Evolutionary conservation across 805 yeast species (phyloP).

Genomic region (Metschnikowia cubensis): DNA sequence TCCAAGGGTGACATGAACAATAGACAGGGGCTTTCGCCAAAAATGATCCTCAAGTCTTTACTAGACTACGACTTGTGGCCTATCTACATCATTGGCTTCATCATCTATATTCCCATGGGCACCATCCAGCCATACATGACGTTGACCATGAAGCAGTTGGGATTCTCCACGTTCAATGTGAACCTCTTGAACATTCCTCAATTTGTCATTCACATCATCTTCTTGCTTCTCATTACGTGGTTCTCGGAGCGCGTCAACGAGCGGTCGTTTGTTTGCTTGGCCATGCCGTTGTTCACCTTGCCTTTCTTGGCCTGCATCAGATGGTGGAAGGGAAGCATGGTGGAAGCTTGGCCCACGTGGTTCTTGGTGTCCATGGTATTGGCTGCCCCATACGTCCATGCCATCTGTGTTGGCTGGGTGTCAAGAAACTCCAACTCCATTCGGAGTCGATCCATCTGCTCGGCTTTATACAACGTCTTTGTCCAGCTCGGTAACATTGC

Average conservation of each 20-base stretch:
- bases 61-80: constrained; percentile 56
- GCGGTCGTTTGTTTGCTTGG: constrained; percentile 21
- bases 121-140: constrained; percentile 40
- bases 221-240: constrained; percentile 20
- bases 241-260: constrained; percentile 23
- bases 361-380: constrained; percentile 35
- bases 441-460: constrained; percentile 58
- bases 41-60: constrained; percentile 37
- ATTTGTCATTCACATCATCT: constrained; percentile 25
- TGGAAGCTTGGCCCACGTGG: constrained; percentile 41
- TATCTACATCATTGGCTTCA: constrained; percentile 44
- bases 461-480: constrained; percentile 62
- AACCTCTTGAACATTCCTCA: constrained; percentile 53
- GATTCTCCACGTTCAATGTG: constrained; percentile 50
- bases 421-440: constrained; percentile 62
- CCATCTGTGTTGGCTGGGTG: constrained; percentile 56
- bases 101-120: constrained; percentile 21
- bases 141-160: constrained; percentile 43
- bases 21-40: constrained; percentile 46
- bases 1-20: constrained; percentile 60
- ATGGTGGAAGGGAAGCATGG: constrained; percentile 40
- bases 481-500: constrained; percentile 56
- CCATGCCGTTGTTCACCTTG: constrained; percentile 24
- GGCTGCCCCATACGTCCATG: constrained; percentile 49
- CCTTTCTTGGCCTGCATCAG: constrained; percentile 33